Evolutionary conservation across 2,329 filamentous ascomycete genomes (phyloP).

Genomic region (Boeremia lycopersici): DNA sequence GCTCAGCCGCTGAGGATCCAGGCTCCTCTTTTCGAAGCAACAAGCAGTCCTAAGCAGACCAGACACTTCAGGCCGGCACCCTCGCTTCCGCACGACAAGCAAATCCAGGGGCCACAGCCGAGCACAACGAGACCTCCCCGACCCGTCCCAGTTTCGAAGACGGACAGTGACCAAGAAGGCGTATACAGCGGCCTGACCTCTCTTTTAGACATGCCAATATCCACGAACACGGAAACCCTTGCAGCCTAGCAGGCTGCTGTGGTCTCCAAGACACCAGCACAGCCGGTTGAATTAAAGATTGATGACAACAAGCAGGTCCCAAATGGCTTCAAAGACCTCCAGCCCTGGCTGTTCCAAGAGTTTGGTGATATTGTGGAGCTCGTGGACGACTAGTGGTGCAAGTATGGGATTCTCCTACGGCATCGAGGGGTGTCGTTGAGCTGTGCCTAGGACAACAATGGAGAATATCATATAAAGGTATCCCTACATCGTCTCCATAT

Average conservation of each 20-base stretch:
- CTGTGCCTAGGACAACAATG: too few species aligned
- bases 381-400: slow-evolving; percentile 25
- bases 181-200: not conserved
- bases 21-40: not conserved
- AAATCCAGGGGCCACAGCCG: not conserved
- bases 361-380: slow-evolving; percentile 51
- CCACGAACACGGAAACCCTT: not conserved
- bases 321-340: slow-evolving; percentile 40
- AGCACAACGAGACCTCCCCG: not conserved
- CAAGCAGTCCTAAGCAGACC: not conserved
- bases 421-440: too few species aligned
- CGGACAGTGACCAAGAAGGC: not conserved
- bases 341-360: slow-evolving; percentile 48
- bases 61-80: not conserved
- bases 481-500: too few species aligned
- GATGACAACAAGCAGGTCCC: slow-evolving; percentile 15
- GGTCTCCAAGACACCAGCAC: not conserved
- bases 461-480: too few species aligned
- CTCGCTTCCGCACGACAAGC: not conserved
- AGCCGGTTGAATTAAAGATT: not conserved
- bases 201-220: not conserved
- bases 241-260: not conserved
- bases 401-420: too few species aligned
- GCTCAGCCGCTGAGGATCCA: not conserved
- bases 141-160: not conserved